Conservation (phyloP, 345 rosid genomes). For the Camelina laxa region DNA sequence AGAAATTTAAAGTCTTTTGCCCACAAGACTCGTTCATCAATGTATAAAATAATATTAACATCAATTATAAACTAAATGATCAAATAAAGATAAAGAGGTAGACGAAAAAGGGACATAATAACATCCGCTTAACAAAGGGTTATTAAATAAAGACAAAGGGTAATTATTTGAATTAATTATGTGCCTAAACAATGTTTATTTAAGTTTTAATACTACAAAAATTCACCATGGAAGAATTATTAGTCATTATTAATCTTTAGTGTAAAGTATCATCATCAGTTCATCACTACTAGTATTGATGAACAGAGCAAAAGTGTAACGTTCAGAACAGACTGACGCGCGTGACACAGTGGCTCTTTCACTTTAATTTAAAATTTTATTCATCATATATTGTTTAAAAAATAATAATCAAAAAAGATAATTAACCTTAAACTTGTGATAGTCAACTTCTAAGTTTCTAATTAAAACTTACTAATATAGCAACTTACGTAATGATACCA, state of each 20-base stretch:
- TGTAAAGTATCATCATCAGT: neutral
- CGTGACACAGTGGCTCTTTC: constrained; percentile 13
- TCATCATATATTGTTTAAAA: neutral
- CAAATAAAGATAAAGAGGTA: neutral
- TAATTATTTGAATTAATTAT: neutral
- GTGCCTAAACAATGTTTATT: neutral
- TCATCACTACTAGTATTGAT: no score
- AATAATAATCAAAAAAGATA: neutral
- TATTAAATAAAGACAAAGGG: constrained; percentile 3
- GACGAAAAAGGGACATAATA: constrained; percentile 27
- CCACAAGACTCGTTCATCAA: constrained; percentile 5
- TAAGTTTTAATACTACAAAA: neutral
- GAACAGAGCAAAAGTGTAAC: constrained; percentile 19
- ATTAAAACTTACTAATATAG: neutral
- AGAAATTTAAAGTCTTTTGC: constrained; percentile 2
- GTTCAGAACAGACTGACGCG: constrained; percentile 12
- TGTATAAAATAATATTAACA: neutral
- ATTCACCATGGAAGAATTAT: constrained; percentile 4
- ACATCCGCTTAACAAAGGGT: constrained; percentile 14
- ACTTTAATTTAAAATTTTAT: constrained; percentile 21
- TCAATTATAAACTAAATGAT: neutral
- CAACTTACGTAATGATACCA: constrained; percentile 7
- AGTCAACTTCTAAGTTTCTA: neutral
- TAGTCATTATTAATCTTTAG: constrained; percentile 1
- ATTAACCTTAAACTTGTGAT: neutral